These are phyloP conservation scores for Cryptococcus sp. DNA, from an alignment of 1,284 basidiomycete species.

Conservation along the genomic window DNA sequence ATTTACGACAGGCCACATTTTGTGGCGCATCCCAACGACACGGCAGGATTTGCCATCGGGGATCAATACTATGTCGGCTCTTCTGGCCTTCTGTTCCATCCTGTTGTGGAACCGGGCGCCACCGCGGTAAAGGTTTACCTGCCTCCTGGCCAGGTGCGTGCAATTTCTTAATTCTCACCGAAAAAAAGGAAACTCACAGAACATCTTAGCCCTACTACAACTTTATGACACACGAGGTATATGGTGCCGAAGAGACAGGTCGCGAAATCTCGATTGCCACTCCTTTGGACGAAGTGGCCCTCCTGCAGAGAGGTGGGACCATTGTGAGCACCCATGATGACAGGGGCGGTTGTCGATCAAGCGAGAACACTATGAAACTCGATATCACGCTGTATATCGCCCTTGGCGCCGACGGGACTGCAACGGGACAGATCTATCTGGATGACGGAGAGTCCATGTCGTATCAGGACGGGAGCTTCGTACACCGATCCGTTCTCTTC, in stretches of 20 bases:
- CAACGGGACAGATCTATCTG: constrained; percentile 84
- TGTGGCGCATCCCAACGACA: constrained; percentile 85
- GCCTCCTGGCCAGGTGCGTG: constrained; percentile 73
- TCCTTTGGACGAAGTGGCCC: constrained; percentile 74
- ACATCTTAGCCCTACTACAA: constrained; percentile 80
- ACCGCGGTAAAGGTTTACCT: constrained; percentile 78
- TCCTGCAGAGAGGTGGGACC: constrained; percentile 88
- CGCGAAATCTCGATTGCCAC: constrained; percentile 74
- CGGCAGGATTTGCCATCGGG: constrained; percentile 80
- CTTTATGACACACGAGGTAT: constrained; percentile 72
- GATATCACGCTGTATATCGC: constrained; percentile 91
- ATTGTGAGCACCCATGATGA: constrained; percentile 83
- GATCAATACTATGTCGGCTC: constrained; percentile 93
- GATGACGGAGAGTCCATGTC: constrained; percentile 90
- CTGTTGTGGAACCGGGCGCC: constrained; percentile 75
- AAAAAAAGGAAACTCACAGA: background rate
- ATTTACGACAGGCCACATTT: constrained; percentile 75
- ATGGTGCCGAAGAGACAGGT: constrained; percentile 64
- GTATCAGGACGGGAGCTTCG: constrained; percentile 72
- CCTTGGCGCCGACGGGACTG: constrained; percentile 65
- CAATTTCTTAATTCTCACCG: background rate
- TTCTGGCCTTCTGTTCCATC: constrained; percentile 90
- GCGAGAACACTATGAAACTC: constrained; percentile 83
- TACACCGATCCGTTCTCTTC: constrained; percentile 41
- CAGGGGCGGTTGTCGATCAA: constrained; percentile 80